phyloP scores from a whole-genome alignment of 2,329 filamentous ascomycete species.

The Diaporthe vexans region DNA sequence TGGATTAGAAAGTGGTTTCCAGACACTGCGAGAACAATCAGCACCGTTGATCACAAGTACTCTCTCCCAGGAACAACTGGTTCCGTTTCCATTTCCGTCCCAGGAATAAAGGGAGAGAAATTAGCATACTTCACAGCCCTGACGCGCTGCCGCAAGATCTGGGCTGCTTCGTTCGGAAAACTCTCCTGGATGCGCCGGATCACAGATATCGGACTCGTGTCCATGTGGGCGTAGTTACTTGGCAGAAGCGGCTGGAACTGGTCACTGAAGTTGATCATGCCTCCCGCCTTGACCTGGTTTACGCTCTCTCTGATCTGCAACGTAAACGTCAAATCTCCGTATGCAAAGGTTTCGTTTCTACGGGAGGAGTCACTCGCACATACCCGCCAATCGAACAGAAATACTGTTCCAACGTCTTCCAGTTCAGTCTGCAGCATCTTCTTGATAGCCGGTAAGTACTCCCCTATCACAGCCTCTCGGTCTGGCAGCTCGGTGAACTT shows the following conservation, averaged over 20 bases:
- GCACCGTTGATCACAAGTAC: neutral
- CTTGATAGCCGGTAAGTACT: constrained; percentile 20
- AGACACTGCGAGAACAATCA: neutral
- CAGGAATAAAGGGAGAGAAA: neutral
- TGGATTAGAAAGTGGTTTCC: neutral
- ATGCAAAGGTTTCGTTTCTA: neutral
- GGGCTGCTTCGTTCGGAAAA: neutral
- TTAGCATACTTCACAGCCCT: neutral
- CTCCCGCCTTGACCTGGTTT: neutral
- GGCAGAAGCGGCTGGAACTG: constrained; percentile 1
- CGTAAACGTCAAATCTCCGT: neutral
- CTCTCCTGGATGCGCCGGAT: constrained; percentile 2
- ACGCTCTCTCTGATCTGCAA: constrained; percentile 4
- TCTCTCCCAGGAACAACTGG: no score
- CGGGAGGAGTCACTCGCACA: neutral
- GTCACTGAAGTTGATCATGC: constrained; percentile 9
- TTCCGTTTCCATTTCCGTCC: no score
- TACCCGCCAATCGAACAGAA: constrained; percentile 18
- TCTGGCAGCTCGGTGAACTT: neutral
- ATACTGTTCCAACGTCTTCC: neutral
- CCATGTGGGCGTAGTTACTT: constrained; percentile 7
- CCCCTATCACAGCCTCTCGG: neutral
- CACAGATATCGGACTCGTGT: constrained; percentile 19
- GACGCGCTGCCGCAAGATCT: constrained; percentile 6
- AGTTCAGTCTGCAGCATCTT: neutral